Percentiles rank a stretch among this genome's conserved stretches.
Conservation (phyloP, 768 basidiomycete species). For the Boletus sp. region DNA sequence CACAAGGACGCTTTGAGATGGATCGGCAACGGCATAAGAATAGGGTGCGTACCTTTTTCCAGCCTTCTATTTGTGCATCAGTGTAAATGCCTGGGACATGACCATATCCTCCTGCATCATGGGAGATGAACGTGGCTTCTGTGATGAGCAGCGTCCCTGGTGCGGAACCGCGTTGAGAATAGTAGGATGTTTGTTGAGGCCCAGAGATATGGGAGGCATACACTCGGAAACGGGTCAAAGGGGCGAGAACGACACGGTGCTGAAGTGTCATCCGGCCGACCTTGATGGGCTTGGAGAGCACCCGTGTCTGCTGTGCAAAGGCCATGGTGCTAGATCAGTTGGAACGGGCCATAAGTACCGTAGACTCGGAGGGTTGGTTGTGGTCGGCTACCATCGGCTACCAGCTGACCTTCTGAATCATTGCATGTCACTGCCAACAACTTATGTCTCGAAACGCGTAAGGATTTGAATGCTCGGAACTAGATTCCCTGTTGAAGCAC, state of each 20-base stretch:
- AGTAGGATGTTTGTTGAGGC: neutral
- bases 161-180: neutral
- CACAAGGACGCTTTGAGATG: too few relatives aligned
- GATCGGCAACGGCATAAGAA: too few relatives aligned
- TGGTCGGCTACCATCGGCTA: too few relatives aligned
- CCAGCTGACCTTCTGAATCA: too few relatives aligned
- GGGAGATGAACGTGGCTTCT: neutral
- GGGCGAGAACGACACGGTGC: neutral
- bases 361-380: too few relatives aligned
- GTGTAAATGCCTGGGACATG: neutral
- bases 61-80: neutral
- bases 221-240: neutral
- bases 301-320: neutral
- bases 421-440: too few relatives aligned
- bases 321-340: too few relatives aligned
- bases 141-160: neutral
- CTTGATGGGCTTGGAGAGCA: neutral
- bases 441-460: too few relatives aligned
- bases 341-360: too few relatives aligned
- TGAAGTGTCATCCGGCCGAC: neutral
- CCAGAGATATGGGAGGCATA: neutral
- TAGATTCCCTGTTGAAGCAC: neutral
- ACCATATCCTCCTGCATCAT: neutral
- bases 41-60: neutral
- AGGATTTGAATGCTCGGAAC: too few relatives aligned